Base-by-base conservation (phyloP, 495 filamentous ascomycete genomes). In the Thermochaetoides thermophila region DNA sequence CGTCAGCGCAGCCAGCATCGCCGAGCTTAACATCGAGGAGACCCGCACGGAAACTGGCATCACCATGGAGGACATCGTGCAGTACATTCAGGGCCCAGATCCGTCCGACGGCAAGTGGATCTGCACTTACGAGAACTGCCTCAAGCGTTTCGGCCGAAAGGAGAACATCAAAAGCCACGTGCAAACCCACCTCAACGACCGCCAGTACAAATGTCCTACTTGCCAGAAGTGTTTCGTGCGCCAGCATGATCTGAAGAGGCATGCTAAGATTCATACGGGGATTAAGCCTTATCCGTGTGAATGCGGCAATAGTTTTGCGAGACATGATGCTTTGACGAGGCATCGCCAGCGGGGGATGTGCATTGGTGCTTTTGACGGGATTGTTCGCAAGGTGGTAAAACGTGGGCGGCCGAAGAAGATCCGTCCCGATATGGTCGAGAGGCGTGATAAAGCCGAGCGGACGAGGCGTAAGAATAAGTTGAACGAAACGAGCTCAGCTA, bases 131-230 rank as follows among this genome's bases (percentile, higher is more conserved):
- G 73, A 78, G 3, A 73, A 73, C 9, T 97, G 89, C 61, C 63
- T 69, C 24, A 86, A 89, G 43, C 69, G 71, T 10, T 97, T 96
- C 49, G 83, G 82, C 9, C 71, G 89, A 30, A 89, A 92, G 52
- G 89, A 97, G 57, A 97, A 97, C 55, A 91, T 94, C 61, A 91
- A 87, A 48, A 87, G 84, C 7, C 89, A 97, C 53, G 81, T 97
- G 27, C 89, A 97, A 55, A 95, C 89, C 1, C 89, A 97, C 49
- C 76, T 97, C 34, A 86, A 86, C 41, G 91, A 96, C 43, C 71
- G 91, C 18, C 91, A 93, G 49, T 97, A 76, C 58, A 73, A 76
- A 46, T 97, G 89, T 52, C 78, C 81, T 31, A 69, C 77, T 15
- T 97, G 89, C 57, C 65, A 75, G 16, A 95, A 95, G 54, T 83